Base-by-base conservation (phyloP, 352 stramenopile genomes). In the Pythium angustatum region DNA sequence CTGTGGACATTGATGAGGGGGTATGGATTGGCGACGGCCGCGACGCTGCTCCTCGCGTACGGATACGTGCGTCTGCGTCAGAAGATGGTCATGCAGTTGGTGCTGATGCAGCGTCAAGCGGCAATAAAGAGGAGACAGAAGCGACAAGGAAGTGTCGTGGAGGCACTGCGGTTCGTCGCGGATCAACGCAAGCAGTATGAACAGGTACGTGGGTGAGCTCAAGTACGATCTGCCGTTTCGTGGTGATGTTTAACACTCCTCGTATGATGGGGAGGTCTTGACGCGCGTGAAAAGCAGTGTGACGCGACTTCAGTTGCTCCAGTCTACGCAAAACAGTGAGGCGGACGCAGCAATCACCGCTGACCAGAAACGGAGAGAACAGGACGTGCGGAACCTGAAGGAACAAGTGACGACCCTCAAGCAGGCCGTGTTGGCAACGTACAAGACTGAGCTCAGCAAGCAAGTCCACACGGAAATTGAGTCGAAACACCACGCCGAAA, bases 151-250 rank as follows among this genome's bases (percentile, higher is more conserved):
- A 62, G 4, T 3, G 51, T 70, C 1, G 50, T 64, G 5, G 53
- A 62, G n/a, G 61, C 64, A 50, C 48, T 73, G 22, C 41, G 30
- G 17, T 15, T 49, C 5, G 34, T 70, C 14, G 47, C 21, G 4
- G 61, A 67, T 33, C 66, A 73, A 57, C 66, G 58, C 22, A 62
- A 64, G 49, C 61, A 67, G 48, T 73, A 69, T 48, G 53, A 67
- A 11, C 44, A 73, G 66, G 66, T 73, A 22, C 5, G 57, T n/a
- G n/a, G n/a, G n/a, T n/a, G n/a, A n/a, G n/a, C n/a, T n/a, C n/a
- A n/a, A n/a, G n/a, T n/a, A n/a, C n/a, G n/a, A n/a, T n/a, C n/a
- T n/a, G n/a, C n/a, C n/a, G n/a, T n/a, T n/a, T n/a, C n/a, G n/a
- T n/a, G 22, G 5, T 55, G 22, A 12, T 34, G 11, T 31, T 5